Evolutionary conservation across 1,284 basidiomycete species (phyloP).

Genomic region (Fomitopsis betulina): DNA sequence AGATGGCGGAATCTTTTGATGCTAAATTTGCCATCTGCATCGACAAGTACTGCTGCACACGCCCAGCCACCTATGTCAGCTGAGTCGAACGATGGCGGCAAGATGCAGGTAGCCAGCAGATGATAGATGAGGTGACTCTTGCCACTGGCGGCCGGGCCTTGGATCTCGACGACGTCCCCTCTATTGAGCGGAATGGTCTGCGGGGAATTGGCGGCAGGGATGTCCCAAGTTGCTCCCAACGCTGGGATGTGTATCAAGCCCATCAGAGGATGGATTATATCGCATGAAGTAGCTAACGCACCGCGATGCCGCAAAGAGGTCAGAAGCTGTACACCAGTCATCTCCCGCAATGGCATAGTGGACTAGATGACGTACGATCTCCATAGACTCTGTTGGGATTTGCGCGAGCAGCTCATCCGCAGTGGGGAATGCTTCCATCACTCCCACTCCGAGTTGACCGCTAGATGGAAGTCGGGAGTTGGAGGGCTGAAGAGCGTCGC

Average conservation of each 20-base stretch:
- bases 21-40: constrained; percentile 63
- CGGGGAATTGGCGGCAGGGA: constrained; percentile 7
- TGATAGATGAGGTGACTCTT: constrained; percentile 73
- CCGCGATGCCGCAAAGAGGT: constrained; percentile 28
- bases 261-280: background rate
- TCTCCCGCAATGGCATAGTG: background rate
- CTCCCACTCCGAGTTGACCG: too few species aligned
- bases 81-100: constrained; percentile 35
- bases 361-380: constrained; percentile 31
- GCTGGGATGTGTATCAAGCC: constrained; percentile 24
- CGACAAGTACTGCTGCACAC: constrained; percentile 61
- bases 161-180: constrained; percentile 69
- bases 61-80: constrained; percentile 48
- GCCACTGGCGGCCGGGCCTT: constrained; percentile 67
- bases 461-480: too few species aligned
- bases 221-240: constrained; percentile 28
- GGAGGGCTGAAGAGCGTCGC: background rate
- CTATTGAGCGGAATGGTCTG: constrained; percentile 23
- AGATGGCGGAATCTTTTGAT: constrained; percentile 48
- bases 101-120: constrained; percentile 55
- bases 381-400: constrained; percentile 39
- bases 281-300: constrained; percentile 12
- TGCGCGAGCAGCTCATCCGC: constrained; percentile 19
- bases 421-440: constrained; percentile 4
- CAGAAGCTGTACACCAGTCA: constrained; percentile 29